phyloP scores from a whole-genome alignment of 1,139 yeast genomes.

The Sugiyamaella neomexicana region DNA sequence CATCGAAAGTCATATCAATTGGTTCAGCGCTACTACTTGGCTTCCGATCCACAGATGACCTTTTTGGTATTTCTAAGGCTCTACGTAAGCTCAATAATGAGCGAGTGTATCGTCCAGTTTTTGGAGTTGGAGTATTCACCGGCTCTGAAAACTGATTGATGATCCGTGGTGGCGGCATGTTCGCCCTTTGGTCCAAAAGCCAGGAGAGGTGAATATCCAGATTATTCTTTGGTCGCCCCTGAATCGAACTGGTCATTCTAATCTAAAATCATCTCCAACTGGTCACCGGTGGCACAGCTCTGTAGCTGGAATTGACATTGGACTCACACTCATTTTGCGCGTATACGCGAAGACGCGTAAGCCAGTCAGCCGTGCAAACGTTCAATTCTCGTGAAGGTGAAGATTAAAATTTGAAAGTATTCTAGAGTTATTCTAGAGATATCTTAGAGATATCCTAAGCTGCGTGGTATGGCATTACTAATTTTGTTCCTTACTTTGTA shows the following conservation, averaged over 20 bases:
- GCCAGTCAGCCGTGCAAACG: neutral
- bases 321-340: too few species aligned
- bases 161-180: constrained; percentile 10
- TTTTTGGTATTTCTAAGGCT: neutral
- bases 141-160: constrained; percentile 8
- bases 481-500: too few species aligned
- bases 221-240: constrained; percentile 12
- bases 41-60: neutral
- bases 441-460: too few species aligned
- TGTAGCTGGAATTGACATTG: too few species aligned
- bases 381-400: too few species aligned
- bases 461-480: too few species aligned
- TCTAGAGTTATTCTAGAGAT: too few species aligned
- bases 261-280: neutral
- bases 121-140: constrained; percentile 8
- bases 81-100: neutral
- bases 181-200: constrained; percentile 4
- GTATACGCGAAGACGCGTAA: neutral
- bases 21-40: neutral
- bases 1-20: neutral
- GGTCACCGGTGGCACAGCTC: neutral
- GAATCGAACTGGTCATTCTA: constrained; percentile 1
- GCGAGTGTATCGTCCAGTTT: neutral
- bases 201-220: constrained; percentile 5
- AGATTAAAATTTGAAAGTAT: too few species aligned